phyloP scores from a whole-genome alignment of 768 basidiomycete genomes.

The Russula brevipes region DNA sequence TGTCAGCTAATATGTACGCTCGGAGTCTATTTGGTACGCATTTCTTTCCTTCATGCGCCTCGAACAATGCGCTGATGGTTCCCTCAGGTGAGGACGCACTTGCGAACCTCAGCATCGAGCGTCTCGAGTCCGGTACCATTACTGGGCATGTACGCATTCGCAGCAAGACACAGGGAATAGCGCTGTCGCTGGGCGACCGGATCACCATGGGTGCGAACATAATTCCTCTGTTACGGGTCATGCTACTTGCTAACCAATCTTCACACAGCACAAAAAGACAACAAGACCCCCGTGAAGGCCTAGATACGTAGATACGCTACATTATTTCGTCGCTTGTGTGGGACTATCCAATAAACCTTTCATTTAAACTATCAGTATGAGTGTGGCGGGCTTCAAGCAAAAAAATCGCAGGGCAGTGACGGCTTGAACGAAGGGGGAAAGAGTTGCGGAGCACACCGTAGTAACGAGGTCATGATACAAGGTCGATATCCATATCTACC shows the following conservation, averaged over 20 bases:
- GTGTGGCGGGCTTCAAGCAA: constrained; percentile 4
- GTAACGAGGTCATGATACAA: constrained; percentile 16
- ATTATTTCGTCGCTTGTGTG: constrained; percentile 10
- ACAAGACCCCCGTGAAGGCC: constrained; percentile 14
- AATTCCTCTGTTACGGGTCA: background rate
- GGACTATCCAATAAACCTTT: constrained; percentile 16
- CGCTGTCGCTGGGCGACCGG: constrained; percentile 86
- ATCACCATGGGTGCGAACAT: constrained; percentile 55
- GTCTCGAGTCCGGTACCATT: constrained; percentile 73
- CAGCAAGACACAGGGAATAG: constrained; percentile 97
- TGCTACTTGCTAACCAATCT: background rate
- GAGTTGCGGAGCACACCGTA: background rate
- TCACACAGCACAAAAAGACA: constrained; percentile 23
- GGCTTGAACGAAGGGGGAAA: background rate
- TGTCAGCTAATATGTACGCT: constrained; percentile 96
- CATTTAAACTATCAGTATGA: constrained; percentile 6
- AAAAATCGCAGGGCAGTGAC: background rate
- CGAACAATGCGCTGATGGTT: constrained; percentile 3
- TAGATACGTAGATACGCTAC: constrained; percentile 23
- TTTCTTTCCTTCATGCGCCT: background rate
- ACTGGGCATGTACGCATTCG: constrained; percentile 94
- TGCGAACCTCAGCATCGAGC: constrained; percentile 90
- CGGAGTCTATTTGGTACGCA: constrained; percentile 83
- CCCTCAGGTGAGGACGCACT: constrained; percentile 85
- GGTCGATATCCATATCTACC: constrained; percentile 20